Evolutionary conservation across 768 basidiomycete species (phyloP).

Genomic region (Holtermanniella nyarrowii): DNA sequence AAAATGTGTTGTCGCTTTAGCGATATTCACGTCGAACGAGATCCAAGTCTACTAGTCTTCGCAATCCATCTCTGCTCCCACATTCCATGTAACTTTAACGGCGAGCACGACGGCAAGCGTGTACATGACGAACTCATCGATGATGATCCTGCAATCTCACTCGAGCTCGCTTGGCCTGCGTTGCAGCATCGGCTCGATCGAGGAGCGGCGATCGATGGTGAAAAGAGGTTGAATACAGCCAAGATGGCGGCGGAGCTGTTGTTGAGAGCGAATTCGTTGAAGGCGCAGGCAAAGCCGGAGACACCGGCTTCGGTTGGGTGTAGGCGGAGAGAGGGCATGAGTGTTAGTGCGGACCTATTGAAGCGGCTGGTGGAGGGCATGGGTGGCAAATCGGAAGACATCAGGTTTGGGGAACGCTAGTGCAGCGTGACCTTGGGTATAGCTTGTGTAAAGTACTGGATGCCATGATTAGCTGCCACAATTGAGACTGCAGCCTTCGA

Average conservation of each 20-base stretch:
- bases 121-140: neutral
- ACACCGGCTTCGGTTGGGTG: constrained; percentile 27
- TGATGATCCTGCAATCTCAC: constrained; percentile 23
- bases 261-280: constrained; percentile 21
- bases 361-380: constrained; percentile 26
- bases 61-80: constrained; percentile 36
- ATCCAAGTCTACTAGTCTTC: constrained; percentile 37
- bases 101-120: constrained; percentile 16
- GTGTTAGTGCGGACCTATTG: constrained; percentile 27
- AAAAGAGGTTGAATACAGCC: constrained; percentile 38
- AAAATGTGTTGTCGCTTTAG: constrained; percentile 38
- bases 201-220: constrained; percentile 31
- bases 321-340: constrained; percentile 32
- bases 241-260: constrained; percentile 39
- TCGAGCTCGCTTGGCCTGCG: constrained; percentile 33
- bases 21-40: constrained; percentile 36
- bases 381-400: constrained; percentile 26
- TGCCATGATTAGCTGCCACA: too few relatives aligned
- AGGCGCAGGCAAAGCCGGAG: constrained; percentile 8
- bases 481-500: too few relatives aligned
- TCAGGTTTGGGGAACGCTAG: neutral
- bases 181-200: constrained; percentile 29
- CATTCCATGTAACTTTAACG: constrained; percentile 27
- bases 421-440: neutral
- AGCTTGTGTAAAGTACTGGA: too few relatives aligned